Evolutionary conservation across 1,284 basidiomycete genomes (phyloP), one percentile per base, ranked within the genome.

Genomic region (Megacollybia platyphylla): DNA sequence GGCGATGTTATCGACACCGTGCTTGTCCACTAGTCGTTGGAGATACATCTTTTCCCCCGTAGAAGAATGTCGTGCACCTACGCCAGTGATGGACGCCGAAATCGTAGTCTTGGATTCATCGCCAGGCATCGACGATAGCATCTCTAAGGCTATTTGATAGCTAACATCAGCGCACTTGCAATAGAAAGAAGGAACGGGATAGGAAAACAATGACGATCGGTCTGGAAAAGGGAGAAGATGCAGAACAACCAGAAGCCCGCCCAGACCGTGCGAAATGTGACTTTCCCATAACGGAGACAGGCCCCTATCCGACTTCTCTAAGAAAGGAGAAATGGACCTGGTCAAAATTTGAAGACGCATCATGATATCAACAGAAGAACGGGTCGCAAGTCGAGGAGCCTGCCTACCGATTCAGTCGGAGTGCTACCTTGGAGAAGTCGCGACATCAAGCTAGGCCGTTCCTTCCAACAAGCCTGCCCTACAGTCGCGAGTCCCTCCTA

Each of bases 1-100:
- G 20, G 76, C 72, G 13, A 80, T 63, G 61, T 97, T 26, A 11
- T 11, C 84, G 31, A 70, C 64, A 0, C 81, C 85, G 62, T 97
- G 70, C 58, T 76, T 82, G 32, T 61, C 57, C 7, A 90, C 75
- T 28, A 97, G 70, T 31, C 71, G 63, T 40, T 61, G 59, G 31
- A 98, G 69, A 66, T 83, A 89, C 32, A 62, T 63, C 36, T 64
- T 57, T 62, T 97, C 91, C 2, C 81, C 79, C 7, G 58, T 54
- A 10, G 88, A 90, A 20, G 81, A 61, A 60, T 81, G 76, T 46
- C 90, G 76, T 52, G 63, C 52, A 56, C 76, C 60, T 47, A 61
- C 67, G 13, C 57, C 63, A 18, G 64, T 65, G 43, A 67, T 54
- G 41, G 66, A 56, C 43, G 61, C 54, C 18, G 63, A 58, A 42